phyloP scores from a whole-genome alignment of 2,329 filamentous ascomycete species.

The Epichloe scottii region DNA sequence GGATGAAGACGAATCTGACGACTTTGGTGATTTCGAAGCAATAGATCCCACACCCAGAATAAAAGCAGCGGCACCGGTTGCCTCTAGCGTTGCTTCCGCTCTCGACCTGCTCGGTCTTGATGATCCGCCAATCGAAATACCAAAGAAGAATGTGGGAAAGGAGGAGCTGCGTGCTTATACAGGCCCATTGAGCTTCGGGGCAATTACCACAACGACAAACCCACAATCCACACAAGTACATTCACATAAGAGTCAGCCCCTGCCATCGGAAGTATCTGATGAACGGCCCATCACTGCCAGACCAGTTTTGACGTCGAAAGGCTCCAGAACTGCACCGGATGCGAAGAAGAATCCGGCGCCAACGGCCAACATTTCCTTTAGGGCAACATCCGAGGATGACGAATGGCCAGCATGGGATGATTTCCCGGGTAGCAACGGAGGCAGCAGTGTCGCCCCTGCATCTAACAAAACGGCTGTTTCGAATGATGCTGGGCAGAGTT shows the following conservation, averaged over 20 bases:
- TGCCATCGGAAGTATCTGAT: conserved; percentile 36
- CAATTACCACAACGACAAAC: conserved; percentile 22
- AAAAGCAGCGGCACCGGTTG: neutral
- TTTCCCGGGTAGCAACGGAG: conserved; percentile 16
- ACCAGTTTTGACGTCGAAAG: neutral
- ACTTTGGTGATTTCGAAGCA: conserved; percentile 49
- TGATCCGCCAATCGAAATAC: conserved; percentile 13
- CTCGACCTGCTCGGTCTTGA: conserved; percentile 30
- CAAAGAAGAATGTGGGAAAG: neutral
- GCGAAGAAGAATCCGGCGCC: conserved; percentile 3
- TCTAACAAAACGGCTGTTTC: conserved; percentile 9
- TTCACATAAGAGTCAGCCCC: conserved; percentile 40
- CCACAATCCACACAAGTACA: conserved; percentile 38
- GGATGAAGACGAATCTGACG: conserved; percentile 36
- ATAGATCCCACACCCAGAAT: conserved; percentile 15
- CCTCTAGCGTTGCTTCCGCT: conserved; percentile 3
- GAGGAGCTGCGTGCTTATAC: conserved; percentile 1
- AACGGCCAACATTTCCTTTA: neutral
- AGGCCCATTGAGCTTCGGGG: conserved; percentile 16
- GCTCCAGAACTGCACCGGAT: neutral
- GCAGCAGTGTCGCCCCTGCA: conserved; percentile 10
- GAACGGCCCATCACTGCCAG: conserved; percentile 24
- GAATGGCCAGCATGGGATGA: conserved; percentile 42
- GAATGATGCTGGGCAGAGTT: conserved; percentile 18
- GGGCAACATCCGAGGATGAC: conserved; percentile 22